phyloP scores from a whole-genome alignment of 495 filamentous ascomycete genomes.

The Aspergillus nanangensis region DNA sequence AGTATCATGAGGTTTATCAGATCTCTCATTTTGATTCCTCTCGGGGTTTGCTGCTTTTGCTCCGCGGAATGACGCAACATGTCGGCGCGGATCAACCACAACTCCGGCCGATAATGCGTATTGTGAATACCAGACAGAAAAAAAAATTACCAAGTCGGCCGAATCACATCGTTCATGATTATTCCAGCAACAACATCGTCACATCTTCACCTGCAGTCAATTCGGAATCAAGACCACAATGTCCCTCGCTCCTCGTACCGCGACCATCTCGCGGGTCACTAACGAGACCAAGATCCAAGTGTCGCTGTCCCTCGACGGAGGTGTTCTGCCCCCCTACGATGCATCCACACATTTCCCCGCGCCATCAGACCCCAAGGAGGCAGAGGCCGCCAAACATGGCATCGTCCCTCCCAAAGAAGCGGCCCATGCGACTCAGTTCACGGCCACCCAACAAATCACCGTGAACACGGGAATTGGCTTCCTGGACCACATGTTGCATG shows the following conservation, averaged over 20 bases:
- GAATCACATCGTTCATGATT: not conserved
- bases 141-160: too few relatives aligned
- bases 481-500: conserved; percentile 97
- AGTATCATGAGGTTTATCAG: too few relatives aligned
- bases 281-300: conserved; percentile 97
- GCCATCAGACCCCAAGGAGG: conserved; percentile 33
- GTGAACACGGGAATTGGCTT: conserved; percentile 97
- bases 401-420: conserved; percentile 75
- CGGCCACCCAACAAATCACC: conserved; percentile 75
- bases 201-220: too few relatives aligned
- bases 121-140: not conserved
- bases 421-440: conserved; percentile 76
- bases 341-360: conserved; percentile 41
- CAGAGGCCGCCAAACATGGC: conserved; percentile 60
- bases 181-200: not conserved
- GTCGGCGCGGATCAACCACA: not conserved
- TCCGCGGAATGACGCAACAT: not conserved
- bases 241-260: conserved; percentile 54
- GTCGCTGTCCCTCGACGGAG: conserved; percentile 89
- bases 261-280: conserved; percentile 76
- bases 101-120: too few relatives aligned
- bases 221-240: conserved; percentile 18
- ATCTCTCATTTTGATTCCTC: too few relatives aligned
- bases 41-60: too few relatives aligned
- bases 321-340: conserved; percentile 60